Evolutionary conservation across 257 asterid species (phyloP).

Genomic region (Rhazya stricta): DNA sequence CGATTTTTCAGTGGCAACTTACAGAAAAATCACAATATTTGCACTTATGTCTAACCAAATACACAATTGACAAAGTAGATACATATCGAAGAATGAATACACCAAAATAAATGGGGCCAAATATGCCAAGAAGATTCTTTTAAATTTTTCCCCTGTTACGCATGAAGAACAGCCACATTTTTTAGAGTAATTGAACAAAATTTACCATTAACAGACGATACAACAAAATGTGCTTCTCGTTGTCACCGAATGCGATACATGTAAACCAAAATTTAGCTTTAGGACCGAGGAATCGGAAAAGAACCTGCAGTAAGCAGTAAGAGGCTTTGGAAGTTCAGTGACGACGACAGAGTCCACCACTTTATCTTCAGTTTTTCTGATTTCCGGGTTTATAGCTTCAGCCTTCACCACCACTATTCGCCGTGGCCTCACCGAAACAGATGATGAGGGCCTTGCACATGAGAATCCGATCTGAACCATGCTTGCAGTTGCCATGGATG

Average conservation of each 20-base stretch:
- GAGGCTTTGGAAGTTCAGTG: conserved; percentile 72
- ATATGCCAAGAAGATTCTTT: neutral
- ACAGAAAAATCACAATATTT: neutral
- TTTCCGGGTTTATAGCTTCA: conserved; percentile 64
- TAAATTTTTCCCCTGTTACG: neutral
- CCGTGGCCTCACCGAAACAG: conserved; percentile 24
- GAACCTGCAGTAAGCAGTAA: conserved; percentile 95
- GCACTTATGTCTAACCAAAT: neutral
- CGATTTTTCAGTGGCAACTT: too few relatives aligned
- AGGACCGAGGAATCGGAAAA: neutral
- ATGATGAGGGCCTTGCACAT: conserved; percentile 22
- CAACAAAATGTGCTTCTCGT: neutral
- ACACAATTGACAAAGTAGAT: neutral
- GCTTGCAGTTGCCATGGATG: conserved; percentile 38
- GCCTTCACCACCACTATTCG: conserved; percentile 76
- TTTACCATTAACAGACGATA: neutral
- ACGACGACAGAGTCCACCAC: conserved; percentile 80
- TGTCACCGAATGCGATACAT: neutral
- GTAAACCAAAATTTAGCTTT: neutral
- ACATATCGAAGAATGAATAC: neutral
- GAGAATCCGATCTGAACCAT: conserved; percentile 28
- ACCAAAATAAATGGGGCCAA: neutral
- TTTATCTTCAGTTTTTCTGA: conserved; percentile 78
- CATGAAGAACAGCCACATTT: neutral
- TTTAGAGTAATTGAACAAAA: neutral